Evolutionary conservation across 768 basidiomycete genomes (phyloP).

Genomic region (Lentinula aciculospora): DNA sequence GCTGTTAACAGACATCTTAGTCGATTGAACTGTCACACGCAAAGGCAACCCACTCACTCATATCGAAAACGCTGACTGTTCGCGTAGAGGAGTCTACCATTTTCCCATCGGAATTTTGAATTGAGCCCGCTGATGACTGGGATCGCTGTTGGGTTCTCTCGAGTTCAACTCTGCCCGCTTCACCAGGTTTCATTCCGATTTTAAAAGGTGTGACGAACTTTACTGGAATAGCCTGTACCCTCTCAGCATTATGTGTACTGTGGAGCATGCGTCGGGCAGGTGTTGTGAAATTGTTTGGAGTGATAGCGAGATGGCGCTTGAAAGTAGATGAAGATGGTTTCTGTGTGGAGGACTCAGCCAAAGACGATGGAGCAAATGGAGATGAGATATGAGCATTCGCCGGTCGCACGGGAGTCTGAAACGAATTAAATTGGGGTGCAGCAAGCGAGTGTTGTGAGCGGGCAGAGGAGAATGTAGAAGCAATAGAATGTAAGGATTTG

Average conservation of each 20-base stretch:
- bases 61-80: constrained; percentile 30
- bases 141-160: not conserved
- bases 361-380: constrained; percentile 7
- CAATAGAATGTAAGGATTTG: constrained; percentile 12
- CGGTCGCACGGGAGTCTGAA: constrained; percentile 14
- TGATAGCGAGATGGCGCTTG: not conserved
- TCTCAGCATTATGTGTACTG: constrained; percentile 6
- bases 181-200: constrained; percentile 38
- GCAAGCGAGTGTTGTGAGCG: constrained; percentile 32
- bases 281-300: constrained; percentile 13
- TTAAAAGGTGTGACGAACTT: constrained; percentile 67
- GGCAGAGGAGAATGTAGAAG: constrained; percentile 14
- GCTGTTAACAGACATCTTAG: not conserved
- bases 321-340: not conserved
- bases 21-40: not conserved
- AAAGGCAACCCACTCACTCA: constrained; percentile 28
- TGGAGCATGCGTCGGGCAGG: constrained; percentile 13
- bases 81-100: not conserved
- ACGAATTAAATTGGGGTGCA: constrained; percentile 17
- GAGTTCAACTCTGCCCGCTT: not conserved
- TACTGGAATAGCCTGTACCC: constrained; percentile 22
- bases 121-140: constrained; percentile 11
- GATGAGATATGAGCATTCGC: not conserved
- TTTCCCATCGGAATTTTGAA: constrained; percentile 1
- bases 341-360: constrained; percentile 8